Percentiles rank a stretch among this genome's conserved stretches.
Conservation (phyloP, 2,329 filamentous ascomycete species). For the Cordyceps farinosa region DNA sequence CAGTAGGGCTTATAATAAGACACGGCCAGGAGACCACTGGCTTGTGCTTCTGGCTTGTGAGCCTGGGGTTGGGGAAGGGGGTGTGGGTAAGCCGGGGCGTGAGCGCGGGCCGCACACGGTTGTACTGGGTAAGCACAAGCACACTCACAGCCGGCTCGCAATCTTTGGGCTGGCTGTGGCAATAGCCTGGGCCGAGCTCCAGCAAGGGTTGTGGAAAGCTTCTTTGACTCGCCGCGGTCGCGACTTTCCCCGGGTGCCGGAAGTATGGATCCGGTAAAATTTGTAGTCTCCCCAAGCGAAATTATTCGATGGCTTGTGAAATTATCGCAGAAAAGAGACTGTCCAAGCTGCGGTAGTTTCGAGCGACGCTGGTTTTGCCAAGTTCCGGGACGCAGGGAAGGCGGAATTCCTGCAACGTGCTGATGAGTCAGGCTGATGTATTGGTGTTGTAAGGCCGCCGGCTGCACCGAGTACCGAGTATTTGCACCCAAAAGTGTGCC, state of each 20-base stretch:
- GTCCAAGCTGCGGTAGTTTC: neutral
- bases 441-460: neutral
- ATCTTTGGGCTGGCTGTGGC: neutral
- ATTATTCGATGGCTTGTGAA: neutral
- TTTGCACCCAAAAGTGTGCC: neutral
- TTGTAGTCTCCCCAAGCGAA: neutral
- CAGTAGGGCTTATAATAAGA: slow-evolving; percentile 17
- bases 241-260: slow-evolving; percentile 10
- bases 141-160: neutral
- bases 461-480: neutral
- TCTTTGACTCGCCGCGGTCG: slow-evolving; percentile 5
- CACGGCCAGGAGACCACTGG: slow-evolving; percentile 11
- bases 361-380: neutral
- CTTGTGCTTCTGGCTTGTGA: slow-evolving; percentile 16
- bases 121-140: slow-evolving; percentile 6
- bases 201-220: neutral
- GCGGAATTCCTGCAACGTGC: neutral
- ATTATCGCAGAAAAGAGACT: neutral
- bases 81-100: slow-evolving; percentile 7
- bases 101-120: slow-evolving; percentile 3
- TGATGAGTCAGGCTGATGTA: slow-evolving; percentile 16
- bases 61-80: neutral
- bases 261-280: slow-evolving; percentile 12
- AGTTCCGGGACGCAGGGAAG: neutral
- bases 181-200: slow-evolving; percentile 4